Evolutionary conservation across 2,329 filamentous ascomycete species (phyloP), one percentile per base, ranked within the genome.

Genomic region (Ophiocordyceps camponoti-saundersi): DNA sequence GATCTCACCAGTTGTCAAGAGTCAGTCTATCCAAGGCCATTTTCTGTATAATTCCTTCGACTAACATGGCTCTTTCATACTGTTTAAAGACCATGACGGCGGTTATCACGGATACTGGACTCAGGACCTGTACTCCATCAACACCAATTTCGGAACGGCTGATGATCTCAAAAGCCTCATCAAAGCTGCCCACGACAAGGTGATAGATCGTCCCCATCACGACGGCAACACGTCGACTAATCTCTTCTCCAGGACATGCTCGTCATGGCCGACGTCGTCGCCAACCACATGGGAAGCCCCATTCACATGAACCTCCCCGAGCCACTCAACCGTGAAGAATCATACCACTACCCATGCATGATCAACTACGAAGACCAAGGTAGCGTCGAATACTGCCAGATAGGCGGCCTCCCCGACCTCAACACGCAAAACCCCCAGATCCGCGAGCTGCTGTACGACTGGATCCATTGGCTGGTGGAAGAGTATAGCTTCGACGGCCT

Each of bases 401-500:
- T 65, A 16, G 69, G 75, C n/a, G 65, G 69, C 0, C 70, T 85
- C 1, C 77, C 79, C 0, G 80, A 85, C 52, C 58, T 84, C 13
- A 64, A 75, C 48, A 84, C 80, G 0, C 67, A 72, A 41, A 63
- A 66, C 29, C 46, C 61, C 0, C 58, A 59, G 1, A 71, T 83
- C 11, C 65, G 69, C 23, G 57, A 57, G 16, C 61, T 73, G 3
- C 75, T 73, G 57, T 64, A 75, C 47, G 59, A 64, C n/a, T 85
- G 80, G 81, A 66, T 84, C 53, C 58, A 57, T 18, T 63, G 64
- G 41, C 63, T 83, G 0, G 71, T 83, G 2, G 57, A 65, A 3
- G 73, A 77, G 51, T 84, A 81, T 55, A 66, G 65, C 18, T 77
- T 82, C 64, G 77, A 78, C 55, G 75, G 76, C 3, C 62, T 79